Evolutionary conservation across 2,329 filamentous ascomycete species (phyloP), one percentile per base, ranked within the genome.

Genomic region (Talaromyces sp.): DNA sequence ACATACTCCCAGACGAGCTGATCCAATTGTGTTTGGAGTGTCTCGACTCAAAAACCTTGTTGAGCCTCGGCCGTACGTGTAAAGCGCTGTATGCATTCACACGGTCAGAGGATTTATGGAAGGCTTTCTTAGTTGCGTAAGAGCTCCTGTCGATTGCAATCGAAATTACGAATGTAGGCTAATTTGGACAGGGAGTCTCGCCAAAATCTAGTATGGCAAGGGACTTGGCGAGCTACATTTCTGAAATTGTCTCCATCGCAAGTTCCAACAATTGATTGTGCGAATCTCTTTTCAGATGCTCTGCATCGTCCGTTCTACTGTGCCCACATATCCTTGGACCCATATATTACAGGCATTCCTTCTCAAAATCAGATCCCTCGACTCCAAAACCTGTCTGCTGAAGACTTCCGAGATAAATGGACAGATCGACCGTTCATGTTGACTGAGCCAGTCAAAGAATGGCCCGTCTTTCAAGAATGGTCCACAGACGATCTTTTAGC

Each of bases 241-340:
- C 83, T 96, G 45, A 83, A 83, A 41, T 81, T 91, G 14, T 80
- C 83, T 0, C 75, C 82, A 14, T 76, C 77, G 14, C 79, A 83
- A 65, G 82, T 85, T 57, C 83, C 87, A 43, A 81, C 78, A 13
- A 81, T 96, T 41, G 84, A 90, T 70, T 97, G 93, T 78, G 84
- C 84, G 60, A 87, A 88, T 71, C 87, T 98, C 60, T 98, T 91
- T 77, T 97, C 94, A 14, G 94, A 99, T 77, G 88, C 91, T 8
- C 83, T 98, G 27, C 92, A 97, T 77, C 87, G 93, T 10, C 94
- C 94, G 0, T 98, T 96, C 76, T 89, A 91, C 70, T 98, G 94
- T 80, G 90, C 92, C 54, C 87, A 96, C 73, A 88, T 93, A 33
- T 78, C 85, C 1, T 79, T 96, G 47, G 76, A 81, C 7, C 85